These are phyloP conservation scores for Didymella arachidicola DNA, from an alignment of 2,329 filamentous ascomycete species.

Conservation along the genomic window DNA sequence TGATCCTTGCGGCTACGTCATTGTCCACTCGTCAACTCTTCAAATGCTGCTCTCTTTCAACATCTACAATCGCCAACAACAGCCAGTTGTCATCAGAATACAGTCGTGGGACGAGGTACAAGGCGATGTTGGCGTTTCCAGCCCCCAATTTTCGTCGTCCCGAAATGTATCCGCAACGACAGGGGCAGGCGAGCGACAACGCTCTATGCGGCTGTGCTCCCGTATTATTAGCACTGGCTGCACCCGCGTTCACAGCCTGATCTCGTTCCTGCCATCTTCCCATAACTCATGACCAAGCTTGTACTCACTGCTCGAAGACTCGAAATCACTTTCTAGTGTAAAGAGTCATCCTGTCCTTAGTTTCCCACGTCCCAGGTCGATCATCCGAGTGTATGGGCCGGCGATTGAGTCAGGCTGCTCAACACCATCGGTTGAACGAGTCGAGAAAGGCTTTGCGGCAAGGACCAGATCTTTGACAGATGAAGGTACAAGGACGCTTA, in stretches of 20 bases:
- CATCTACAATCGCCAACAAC: background rate
- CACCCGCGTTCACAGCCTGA: conserved; percentile 10
- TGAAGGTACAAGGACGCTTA: background rate
- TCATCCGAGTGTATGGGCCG: background rate
- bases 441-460: background rate
- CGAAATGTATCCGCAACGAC: conserved; percentile 14
- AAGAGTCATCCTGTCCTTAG: background rate
- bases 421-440: background rate
- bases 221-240: conserved; percentile 16
- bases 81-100: background rate
- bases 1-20: background rate
- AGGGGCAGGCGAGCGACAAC: conserved; percentile 23
- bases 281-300: background rate
- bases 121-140: background rate
- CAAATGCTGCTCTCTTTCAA: background rate
- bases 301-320: background rate
- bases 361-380: conserved; percentile 1
- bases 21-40: background rate
- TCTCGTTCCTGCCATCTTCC: background rate
- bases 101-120: background rate
- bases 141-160: conserved; percentile 7
- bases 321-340: background rate
- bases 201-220: conserved; percentile 15
- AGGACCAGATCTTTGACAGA: background rate
- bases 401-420: conserved; percentile 1